Evolutionary conservation across 441 rosid genomes (phyloP).

Genomic region (Cnidoscolus chayamansa): DNA sequence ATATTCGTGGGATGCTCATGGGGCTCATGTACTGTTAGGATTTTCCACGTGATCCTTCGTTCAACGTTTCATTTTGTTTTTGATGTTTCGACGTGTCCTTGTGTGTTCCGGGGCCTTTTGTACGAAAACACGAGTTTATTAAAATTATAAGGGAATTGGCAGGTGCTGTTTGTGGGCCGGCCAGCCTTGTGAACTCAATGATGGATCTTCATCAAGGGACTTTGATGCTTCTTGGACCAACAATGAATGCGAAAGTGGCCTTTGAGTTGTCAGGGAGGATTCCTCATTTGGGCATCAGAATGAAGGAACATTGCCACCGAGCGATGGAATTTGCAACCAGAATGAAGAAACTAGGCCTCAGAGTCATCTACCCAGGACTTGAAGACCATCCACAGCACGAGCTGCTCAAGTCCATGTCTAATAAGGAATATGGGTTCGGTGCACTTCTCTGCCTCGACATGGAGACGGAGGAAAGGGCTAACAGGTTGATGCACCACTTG

Average conservation of each 20-base stretch:
- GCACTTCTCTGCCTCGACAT: constrained; percentile 75
- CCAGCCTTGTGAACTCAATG: constrained; percentile 76
- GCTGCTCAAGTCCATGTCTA: constrained; percentile 52
- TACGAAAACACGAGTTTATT: too few species aligned
- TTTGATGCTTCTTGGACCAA: constrained; percentile 88
- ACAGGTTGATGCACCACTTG: constrained; percentile 64
- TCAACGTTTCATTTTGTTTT: constrained; percentile 6
- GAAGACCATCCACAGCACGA: constrained; percentile 72
- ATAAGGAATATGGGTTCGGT: constrained; percentile 74
- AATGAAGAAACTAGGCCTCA: constrained; percentile 66
- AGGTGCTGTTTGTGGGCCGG: constrained; percentile 97
- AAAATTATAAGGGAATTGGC: not conserved
- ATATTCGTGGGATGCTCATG: too few species aligned
- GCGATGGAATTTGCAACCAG: constrained; percentile 64
- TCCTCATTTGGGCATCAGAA: constrained; percentile 77
- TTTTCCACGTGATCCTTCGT: constrained; percentile 4
- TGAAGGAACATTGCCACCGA: constrained; percentile 82
- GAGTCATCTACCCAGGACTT: constrained; percentile 81
- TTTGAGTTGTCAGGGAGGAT: constrained; percentile 76
- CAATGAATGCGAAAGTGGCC: constrained; percentile 95
- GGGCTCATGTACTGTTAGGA: not conserved
- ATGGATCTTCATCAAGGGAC: constrained; percentile 91
- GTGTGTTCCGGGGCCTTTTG: not conserved
- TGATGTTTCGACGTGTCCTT: not conserved
- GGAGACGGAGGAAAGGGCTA: constrained; percentile 85